phyloP scores from a whole-genome alignment of 768 basidiomycete genomes.

The Xanthoconium purpureum region DNA sequence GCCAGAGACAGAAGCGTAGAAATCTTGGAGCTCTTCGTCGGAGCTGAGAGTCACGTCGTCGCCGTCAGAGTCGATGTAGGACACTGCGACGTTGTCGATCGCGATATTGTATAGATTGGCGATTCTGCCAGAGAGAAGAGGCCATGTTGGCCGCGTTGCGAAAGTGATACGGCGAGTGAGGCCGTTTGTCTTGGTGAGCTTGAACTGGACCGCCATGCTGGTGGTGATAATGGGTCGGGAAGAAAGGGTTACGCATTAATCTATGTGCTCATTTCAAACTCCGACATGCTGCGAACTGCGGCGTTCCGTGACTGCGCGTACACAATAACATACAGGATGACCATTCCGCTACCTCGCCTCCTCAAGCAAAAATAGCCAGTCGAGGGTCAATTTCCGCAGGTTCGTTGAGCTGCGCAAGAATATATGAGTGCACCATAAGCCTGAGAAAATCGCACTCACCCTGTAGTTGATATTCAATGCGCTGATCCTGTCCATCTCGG shows the following conservation, averaged over 20 bases:
- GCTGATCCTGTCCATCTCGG: slow-evolving; percentile 56
- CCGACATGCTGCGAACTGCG: slow-evolving; percentile 37
- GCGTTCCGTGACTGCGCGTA: slow-evolving; percentile 4
- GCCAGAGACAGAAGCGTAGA: slow-evolving; percentile 43
- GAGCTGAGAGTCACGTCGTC: slow-evolving; percentile 78
- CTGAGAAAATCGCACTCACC: slow-evolving; percentile 39
- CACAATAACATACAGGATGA: neutral
- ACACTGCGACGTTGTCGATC: slow-evolving; percentile 55
- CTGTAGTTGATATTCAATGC: slow-evolving; percentile 60
- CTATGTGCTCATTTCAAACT: slow-evolving; percentile 39
- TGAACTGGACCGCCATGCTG: slow-evolving; percentile 52
- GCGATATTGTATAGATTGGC: slow-evolving; percentile 54
- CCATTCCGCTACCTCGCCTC: neutral
- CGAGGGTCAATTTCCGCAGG: slow-evolving; percentile 65
- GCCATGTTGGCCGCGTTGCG: slow-evolving; percentile 51
- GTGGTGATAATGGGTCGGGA: slow-evolving; percentile 38
- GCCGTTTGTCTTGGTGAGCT: slow-evolving; percentile 55
- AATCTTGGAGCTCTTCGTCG: slow-evolving; percentile 74
- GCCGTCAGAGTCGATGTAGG: slow-evolving; percentile 69
- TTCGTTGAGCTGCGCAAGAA: slow-evolving; percentile 55
- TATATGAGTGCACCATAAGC: slow-evolving; percentile 4
- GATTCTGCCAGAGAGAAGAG: slow-evolving; percentile 52
- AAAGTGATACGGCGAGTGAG: slow-evolving; percentile 63
- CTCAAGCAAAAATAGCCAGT: slow-evolving; percentile 68
- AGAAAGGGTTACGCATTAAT: slow-evolving; percentile 9